phyloP scores from a whole-genome alignment of 768 basidiomycete species.

The Mycena kentingensis region DNA sequence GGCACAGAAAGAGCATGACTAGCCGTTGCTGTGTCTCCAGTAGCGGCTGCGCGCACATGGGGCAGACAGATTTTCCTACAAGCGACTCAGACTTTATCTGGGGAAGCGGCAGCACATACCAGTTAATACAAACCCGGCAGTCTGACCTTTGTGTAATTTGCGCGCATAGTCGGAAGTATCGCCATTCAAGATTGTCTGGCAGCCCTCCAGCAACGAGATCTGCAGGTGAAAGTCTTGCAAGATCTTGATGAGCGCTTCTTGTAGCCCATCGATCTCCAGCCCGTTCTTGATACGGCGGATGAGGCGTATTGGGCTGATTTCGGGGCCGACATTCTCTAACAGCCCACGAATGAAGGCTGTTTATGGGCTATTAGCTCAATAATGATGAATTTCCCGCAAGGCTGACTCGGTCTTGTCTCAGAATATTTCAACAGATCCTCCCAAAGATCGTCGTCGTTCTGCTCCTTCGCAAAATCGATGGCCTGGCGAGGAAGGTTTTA shows the following conservation, averaged over 20 bases:
- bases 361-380: background rate
- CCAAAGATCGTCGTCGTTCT: constrained; percentile 96
- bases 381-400: background rate
- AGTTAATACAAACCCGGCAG: constrained; percentile 74
- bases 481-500: constrained; percentile 50
- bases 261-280: constrained; percentile 92
- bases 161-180: constrained; percentile 77
- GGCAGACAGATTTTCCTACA: constrained; percentile 67
- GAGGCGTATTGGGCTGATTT: constrained; percentile 92
- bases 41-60: constrained; percentile 62
- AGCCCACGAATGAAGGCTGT: constrained; percentile 92
- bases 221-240: constrained; percentile 95
- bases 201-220: constrained; percentile 90
- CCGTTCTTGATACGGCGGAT: constrained; percentile 96
- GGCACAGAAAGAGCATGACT: constrained; percentile 80
- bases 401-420: constrained; percentile 84
- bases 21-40: constrained; percentile 61
- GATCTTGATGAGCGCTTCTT: constrained; percentile 94
- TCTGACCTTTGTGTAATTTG: constrained; percentile 73
- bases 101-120: constrained; percentile 46
- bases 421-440: constrained; percentile 94
- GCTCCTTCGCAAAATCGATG: constrained; percentile 97
- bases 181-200: constrained; percentile 81
- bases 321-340: constrained; percentile 93
- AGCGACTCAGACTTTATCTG: background rate